Evolutionary conservation across 805 yeast species (phyloP), one percentile per base, ranked within the genome.

Genomic region (Zygoascus flipseniorum): DNA sequence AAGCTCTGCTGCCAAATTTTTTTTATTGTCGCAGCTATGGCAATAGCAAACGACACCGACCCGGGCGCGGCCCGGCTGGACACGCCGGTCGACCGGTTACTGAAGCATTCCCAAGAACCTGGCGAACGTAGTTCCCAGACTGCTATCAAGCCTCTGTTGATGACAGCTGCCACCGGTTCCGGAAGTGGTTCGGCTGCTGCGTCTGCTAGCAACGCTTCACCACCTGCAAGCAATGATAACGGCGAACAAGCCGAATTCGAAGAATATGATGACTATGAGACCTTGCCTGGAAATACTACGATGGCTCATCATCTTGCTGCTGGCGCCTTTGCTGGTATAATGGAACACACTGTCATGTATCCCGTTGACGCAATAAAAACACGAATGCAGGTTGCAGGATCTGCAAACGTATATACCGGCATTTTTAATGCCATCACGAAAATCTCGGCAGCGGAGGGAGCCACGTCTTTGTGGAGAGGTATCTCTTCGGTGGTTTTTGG

Each of bases 281-380:
- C 97, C 5, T 76, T 92, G 31, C 98, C 98, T 1, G 86, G 83
- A 37, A 82, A 83, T 62, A 89, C 97, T 10, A 83, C 97, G 1
- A 72, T 93, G 52, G 66, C 81, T 5, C 87, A 95, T 3, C 95
- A 90, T 66, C 76, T 92, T 56, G 66, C 81, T 11, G 98, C 98
- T 1, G 99, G 99, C 10, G 98, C 97, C 0, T 87, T 89, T 71
- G 98, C 99, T n/a, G 99, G 99, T 28, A 88, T 93, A 53, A 88
- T 92, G 97, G 99, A 92, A 68, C 99, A 92, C 70, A 83, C 96
- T 1, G 89, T 92, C 46, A 89, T 92, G 97, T 92, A 83, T 67
- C 99, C 99, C 1, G 82, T 92, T 43, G 99, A 92, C 68, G 92
- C 95, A n/a, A 79, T 92, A 61, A 92, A 92, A 47, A 49, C 52